Evolutionary conservation across 1,284 basidiomycete genomes (phyloP).

Genomic region (Ceratobasidium sp.): DNA sequence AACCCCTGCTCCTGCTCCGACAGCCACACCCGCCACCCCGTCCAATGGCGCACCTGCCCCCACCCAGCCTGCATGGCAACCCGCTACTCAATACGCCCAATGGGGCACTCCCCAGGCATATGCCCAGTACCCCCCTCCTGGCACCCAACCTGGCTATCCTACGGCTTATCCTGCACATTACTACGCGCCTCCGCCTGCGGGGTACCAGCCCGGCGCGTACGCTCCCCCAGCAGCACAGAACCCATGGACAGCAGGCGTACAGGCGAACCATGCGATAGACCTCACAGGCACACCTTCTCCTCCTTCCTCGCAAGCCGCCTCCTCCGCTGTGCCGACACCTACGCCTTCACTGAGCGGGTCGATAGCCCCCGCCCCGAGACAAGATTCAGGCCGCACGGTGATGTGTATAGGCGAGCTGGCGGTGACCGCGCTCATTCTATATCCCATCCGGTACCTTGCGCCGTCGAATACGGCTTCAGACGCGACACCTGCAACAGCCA

Average conservation of each 20-base stretch:
- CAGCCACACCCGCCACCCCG: slow-evolving; percentile 20
- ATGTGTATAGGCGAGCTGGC: slow-evolving; percentile 90
- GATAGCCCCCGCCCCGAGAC: slow-evolving; percentile 16
- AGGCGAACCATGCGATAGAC: slow-evolving; percentile 33
- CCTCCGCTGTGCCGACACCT: slow-evolving; percentile 29
- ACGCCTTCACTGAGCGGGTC: slow-evolving; percentile 17
- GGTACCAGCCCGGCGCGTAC: slow-evolving; percentile 1
- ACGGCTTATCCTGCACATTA: slow-evolving; percentile 19
- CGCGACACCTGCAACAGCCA: slow-evolving; percentile 48
- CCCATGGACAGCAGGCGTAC: slow-evolving; percentile 15
- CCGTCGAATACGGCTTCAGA: slow-evolving; percentile 58
- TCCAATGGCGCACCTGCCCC: slow-evolving; percentile 2
- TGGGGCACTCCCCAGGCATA: slow-evolving; percentile 27
- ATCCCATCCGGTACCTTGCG: slow-evolving; percentile 81
- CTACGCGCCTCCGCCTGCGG: slow-evolving; percentile 6
- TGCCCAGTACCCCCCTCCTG: slow-evolving; percentile 38
- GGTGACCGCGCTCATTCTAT: slow-evolving; percentile 86
- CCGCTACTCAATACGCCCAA: slow-evolving; percentile 19
- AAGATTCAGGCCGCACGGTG: slow-evolving; percentile 47
- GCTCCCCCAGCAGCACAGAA: background rate
- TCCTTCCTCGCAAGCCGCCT: slow-evolving; percentile 7
- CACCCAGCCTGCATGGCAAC: slow-evolving; percentile 7
- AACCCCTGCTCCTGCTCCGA: background rate
- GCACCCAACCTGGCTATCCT: slow-evolving; percentile 24
- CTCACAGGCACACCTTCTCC: slow-evolving; percentile 38